A percentile compares a stretch with the other conserved stretches of the same genome.
Conservation (phyloP, 2,329 filamentous ascomycete species). For the Blastomyces gilchristii region DNA sequence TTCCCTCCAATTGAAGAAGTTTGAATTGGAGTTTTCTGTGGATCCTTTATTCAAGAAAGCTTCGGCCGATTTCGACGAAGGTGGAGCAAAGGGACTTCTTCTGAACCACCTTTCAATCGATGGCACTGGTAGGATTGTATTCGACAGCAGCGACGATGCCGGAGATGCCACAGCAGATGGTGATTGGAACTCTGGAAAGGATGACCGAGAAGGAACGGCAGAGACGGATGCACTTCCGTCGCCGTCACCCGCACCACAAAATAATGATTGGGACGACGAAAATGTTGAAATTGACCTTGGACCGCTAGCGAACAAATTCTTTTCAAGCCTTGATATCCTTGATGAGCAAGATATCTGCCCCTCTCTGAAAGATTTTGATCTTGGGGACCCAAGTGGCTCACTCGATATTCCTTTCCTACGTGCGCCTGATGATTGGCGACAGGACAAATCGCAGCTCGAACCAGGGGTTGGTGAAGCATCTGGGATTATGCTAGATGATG, state of each 20-base stretch:
- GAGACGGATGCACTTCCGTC: slow-evolving; percentile 35
- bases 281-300: slow-evolving; percentile 70
- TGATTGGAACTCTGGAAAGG: slow-evolving; percentile 24
- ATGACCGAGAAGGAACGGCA: slow-evolving; percentile 32
- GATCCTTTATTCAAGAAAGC: slow-evolving; percentile 99
- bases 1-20: slow-evolving; percentile 86
- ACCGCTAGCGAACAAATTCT: slow-evolving; percentile 67
- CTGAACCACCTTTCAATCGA: slow-evolving; percentile 97
- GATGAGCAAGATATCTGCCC: slow-evolving; percentile 89
- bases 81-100: slow-evolving; percentile 86
- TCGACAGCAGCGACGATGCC: slow-evolving; percentile 90
- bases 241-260: slow-evolving; percentile 24
- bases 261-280: slow-evolving; percentile 32
- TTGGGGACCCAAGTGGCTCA: slow-evolving; percentile 74
- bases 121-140: slow-evolving; percentile 81
- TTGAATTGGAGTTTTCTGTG: slow-evolving; percentile 91
- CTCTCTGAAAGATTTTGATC: slow-evolving; percentile 84
- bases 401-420: slow-evolving; percentile 88
- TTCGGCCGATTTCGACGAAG: slow-evolving; percentile 95
- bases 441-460: slow-evolving; percentile 50
- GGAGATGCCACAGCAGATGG: slow-evolving; percentile 41
- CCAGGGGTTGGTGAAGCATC: slow-evolving; percentile 54
- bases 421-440: slow-evolving; percentile 73
- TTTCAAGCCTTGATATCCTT: slow-evolving; percentile 65
- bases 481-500: slow-evolving; percentile 75